A percentile compares a stretch with the other conserved stretches of the same genome.
Evolutionary conservation across 2,329 filamentous ascomycete genomes (phyloP).

Genomic region (Aspergillus pseudoviridinutans): DNA sequence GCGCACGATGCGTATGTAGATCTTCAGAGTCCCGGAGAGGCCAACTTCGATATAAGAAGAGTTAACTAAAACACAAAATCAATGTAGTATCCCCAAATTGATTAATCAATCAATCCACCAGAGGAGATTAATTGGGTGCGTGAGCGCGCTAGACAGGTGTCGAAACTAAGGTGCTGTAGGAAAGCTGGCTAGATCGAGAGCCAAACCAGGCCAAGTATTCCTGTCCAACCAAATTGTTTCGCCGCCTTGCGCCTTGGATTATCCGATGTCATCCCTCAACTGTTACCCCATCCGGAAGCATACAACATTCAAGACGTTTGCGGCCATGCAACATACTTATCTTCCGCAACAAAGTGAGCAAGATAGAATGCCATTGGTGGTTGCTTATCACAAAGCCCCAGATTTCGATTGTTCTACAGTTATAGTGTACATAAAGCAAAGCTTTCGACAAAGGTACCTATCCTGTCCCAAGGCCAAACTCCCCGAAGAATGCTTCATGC

Average conservation of each 20-base stretch:
- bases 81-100: not conserved
- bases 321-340: constrained; percentile 11
- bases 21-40: not conserved
- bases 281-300: not conserved
- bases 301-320: constrained; percentile 12
- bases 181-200: not conserved
- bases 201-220: not conserved
- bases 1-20: not conserved
- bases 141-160: not conserved
- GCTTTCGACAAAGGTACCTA: not conserved
- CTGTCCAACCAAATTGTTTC: not conserved
- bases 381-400: not conserved
- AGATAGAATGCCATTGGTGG: not conserved
- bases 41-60: not conserved
- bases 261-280: not conserved
- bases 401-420: constrained; percentile 10
- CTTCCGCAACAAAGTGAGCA: not conserved
- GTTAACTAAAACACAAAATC: not conserved
- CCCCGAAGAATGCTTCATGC: not conserved
- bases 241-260: not conserved
- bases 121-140: not conserved
- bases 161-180: not conserved
- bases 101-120: not conserved
- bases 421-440: not conserved
- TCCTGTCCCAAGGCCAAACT: not conserved